These are phyloP conservation scores for Protostelium mycophagum DNA, from an alignment of 78 protist species.

Conservation along the genomic window DNA sequence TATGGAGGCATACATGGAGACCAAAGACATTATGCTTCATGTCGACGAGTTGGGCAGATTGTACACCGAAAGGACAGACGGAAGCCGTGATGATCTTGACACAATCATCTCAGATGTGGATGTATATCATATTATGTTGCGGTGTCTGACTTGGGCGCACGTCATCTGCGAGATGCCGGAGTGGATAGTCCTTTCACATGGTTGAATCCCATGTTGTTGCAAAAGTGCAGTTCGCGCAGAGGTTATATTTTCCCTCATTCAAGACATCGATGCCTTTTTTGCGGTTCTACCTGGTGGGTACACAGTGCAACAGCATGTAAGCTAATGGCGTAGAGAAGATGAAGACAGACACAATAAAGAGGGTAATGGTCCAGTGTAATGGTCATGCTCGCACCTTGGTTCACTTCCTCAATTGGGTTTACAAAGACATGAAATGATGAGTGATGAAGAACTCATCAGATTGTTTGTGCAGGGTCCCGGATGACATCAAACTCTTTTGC, in stretches of 20 bases:
- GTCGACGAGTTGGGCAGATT: slow-evolving; percentile 2
- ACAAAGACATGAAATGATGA: not conserved
- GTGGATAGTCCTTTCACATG: not conserved
- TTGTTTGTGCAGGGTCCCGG: not conserved
- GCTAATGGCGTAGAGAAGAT: not conserved
- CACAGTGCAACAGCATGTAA: not conserved
- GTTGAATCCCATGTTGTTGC: not conserved
- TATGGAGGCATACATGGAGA: not conserved
- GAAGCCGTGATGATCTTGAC: not conserved
- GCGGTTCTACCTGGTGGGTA: not conserved
- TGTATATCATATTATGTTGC: not conserved
- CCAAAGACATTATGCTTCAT: slow-evolving; percentile 1
- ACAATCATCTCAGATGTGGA: not conserved
- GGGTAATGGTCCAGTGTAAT: not conserved
- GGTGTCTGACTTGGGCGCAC: not conserved
- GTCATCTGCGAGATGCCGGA: not conserved
- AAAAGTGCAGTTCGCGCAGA: not conserved
- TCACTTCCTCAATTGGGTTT: not conserved
- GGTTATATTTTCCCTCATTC: not conserved
- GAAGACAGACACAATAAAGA: not conserved
- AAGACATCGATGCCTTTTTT: not conserved
- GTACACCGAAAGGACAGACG: not conserved
- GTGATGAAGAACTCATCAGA: not conserved
- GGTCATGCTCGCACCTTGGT: not conserved
- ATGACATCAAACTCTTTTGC: too few species aligned